These are phyloP conservation scores for Podaxis sp. DNA, from an alignment of 768 basidiomycete genomes.

Conservation along the genomic window DNA sequence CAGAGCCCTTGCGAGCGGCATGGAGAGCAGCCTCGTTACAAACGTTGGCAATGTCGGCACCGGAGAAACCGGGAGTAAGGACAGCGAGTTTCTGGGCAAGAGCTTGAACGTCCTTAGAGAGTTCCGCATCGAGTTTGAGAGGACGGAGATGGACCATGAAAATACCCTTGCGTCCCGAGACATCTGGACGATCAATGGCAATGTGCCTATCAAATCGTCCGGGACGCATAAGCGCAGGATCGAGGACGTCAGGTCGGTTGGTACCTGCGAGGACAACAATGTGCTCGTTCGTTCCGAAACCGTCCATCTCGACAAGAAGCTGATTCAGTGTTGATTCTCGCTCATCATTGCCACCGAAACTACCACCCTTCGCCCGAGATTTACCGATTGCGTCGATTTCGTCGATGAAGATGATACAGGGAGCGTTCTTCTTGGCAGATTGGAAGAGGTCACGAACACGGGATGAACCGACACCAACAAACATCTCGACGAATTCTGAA, in stretches of 20 bases:
- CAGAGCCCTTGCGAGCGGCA: slow-evolving; percentile 82
- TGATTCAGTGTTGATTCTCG: slow-evolving; percentile 97
- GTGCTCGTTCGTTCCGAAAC: slow-evolving; percentile 96
- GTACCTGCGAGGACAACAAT: slow-evolving; percentile 96
- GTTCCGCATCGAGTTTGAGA: slow-evolving; percentile 60
- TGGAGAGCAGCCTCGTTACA: slow-evolving; percentile 97
- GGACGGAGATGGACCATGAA: slow-evolving; percentile 91
- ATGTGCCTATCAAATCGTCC: slow-evolving; percentile 98
- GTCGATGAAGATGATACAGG: slow-evolving; percentile 98
- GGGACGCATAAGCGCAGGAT: slow-evolving; percentile 92
- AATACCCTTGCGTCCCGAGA: slow-evolving; percentile 90
- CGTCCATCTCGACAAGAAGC: slow-evolving; percentile 98
- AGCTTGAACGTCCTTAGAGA: slow-evolving; percentile 46
- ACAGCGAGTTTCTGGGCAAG: slow-evolving; percentile 94
- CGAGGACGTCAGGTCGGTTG: slow-evolving; percentile 95
- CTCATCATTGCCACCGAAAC: slow-evolving; percentile 87
- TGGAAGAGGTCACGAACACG: slow-evolving; percentile 97
- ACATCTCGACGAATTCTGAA: slow-evolving; percentile 99
- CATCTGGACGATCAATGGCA: slow-evolving; percentile 91
- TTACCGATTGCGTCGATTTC: slow-evolving; percentile 99
- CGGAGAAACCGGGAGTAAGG: slow-evolving; percentile 96
- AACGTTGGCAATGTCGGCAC: slow-evolving; percentile 98
- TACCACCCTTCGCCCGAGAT: slow-evolving; percentile 79
- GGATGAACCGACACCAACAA: slow-evolving; percentile 97
- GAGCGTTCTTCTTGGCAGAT: slow-evolving; percentile 95